Percentiles rank a stretch among this genome's conserved stretches.
Conservation (phyloP, 257 asterid genomes). For the Solanum clarkiae region DNA sequence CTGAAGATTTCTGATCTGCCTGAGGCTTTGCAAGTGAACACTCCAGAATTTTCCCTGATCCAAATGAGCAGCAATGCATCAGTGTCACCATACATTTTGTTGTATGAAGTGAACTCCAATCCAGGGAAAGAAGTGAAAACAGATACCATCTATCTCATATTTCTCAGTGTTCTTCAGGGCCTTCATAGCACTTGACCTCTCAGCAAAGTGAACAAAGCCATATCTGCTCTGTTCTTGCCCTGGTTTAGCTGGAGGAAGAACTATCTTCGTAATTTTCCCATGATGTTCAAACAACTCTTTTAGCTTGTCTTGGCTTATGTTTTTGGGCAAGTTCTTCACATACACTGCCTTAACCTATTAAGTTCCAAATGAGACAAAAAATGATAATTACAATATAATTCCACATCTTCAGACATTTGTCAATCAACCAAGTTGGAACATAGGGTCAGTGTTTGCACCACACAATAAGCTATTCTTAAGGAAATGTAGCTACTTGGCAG, state of each 20-base stretch:
- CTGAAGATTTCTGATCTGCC: conserved; percentile 64
- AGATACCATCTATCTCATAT: conserved; percentile 69
- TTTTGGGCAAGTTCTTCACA: conserved; percentile 85
- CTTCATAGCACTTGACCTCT: conserved; percentile 83
- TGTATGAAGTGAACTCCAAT: not conserved
- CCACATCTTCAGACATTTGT: not conserved
- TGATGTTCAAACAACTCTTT: conserved; percentile 71
- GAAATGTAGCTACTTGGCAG: not conserved
- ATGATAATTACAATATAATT: not conserved
- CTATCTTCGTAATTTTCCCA: conserved; percentile 78
- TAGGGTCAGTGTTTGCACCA: not conserved
- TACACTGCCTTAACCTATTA: conserved; percentile 87
- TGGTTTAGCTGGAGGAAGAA: conserved; percentile 95
- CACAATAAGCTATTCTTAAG: not conserved
- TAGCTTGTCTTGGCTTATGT: conserved; percentile 74
- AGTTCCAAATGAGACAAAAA: not conserved
- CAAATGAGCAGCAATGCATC: conserved; percentile 3
- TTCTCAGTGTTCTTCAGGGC: conserved; percentile 87
- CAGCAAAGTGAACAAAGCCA: conserved; percentile 91
- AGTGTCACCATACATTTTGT: not conserved
- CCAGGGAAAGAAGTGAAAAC: not conserved
- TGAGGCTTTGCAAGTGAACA: conserved; percentile 99
- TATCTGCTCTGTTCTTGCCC: conserved; percentile 92
- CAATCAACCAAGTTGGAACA: not conserved
- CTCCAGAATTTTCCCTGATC: conserved; percentile 77